Evolutionary conservation across 805 yeast genomes (phyloP).

Genomic region (Candida nitratophila): DNA sequence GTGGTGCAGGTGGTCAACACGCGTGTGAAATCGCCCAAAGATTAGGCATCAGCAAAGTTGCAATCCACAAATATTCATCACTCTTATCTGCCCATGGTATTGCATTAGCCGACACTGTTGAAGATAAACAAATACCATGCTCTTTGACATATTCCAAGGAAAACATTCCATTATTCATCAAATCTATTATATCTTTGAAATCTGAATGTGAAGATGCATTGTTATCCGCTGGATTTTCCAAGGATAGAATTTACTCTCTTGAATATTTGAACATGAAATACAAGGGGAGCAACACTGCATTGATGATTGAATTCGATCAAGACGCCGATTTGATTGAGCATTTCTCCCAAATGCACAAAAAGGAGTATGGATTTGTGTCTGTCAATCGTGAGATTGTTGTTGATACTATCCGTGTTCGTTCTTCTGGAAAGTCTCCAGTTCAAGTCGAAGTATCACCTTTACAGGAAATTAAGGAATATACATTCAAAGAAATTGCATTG

Average conservation of each 20-base stretch:
- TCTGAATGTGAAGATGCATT: conserved; percentile 37
- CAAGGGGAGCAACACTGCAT: conserved; percentile 58
- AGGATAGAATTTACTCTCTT: background rate
- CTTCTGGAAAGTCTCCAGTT: conserved; percentile 14
- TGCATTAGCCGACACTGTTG: conserved; percentile 27
- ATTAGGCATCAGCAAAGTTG: conserved; percentile 30
- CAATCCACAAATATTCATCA: conserved; percentile 37
- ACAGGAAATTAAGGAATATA: conserved; percentile 6
- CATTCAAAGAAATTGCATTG: conserved; percentile 37
- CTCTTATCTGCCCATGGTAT: conserved; percentile 39
- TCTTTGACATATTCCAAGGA: background rate
- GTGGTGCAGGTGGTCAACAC: conserved; percentile 42
- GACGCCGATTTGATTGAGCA: conserved; percentile 26
- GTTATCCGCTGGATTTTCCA: background rate
- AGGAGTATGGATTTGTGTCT: conserved; percentile 57
- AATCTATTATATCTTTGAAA: conserved; percentile 37
- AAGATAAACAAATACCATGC: conserved; percentile 20
- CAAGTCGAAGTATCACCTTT: conserved; percentile 14
- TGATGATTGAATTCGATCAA: conserved; percentile 43
- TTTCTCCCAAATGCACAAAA: conserved; percentile 44
- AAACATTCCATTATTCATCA: conserved; percentile 20
- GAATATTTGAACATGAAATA: conserved; percentile 6
- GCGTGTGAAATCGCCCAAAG: conserved; percentile 32
- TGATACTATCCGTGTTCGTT: conserved; percentile 56
- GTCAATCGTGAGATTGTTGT: conserved; percentile 44